Evolutionary conservation across 768 basidiomycete species (phyloP), one percentile per base, ranked within the genome.

Genomic region (Sutorius australiensis): DNA sequence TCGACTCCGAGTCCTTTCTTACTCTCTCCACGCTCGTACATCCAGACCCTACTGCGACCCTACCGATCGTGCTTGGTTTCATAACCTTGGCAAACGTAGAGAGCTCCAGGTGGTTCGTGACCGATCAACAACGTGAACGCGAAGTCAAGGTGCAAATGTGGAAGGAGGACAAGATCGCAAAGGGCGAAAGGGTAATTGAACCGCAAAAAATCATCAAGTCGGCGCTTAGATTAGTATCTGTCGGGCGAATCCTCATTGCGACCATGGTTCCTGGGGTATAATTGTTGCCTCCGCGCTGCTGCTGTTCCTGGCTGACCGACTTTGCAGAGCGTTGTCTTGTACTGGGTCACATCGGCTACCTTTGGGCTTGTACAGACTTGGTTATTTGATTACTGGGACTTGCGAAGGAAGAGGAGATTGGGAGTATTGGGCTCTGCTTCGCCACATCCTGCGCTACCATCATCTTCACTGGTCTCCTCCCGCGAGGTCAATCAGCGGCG

Each of bases 61-160:
- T 92, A 1, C 90, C 90, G 3, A 82, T 92, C 46, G 70, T 80
- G 3, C 74, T 91, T 19, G 90, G 90, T 7, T 67, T 91, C 42
- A 65, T 89, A 37, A 89, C 87, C 10, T 75, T 92, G 74, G 86
- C 85, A 2, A 91, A 90, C 57, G 85, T 89, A 11, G 90, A 92
- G 63, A 83, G 86, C 8, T 79, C 83, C 33, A 80, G 80, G 37
- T 90, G 87, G 89, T 79, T 90, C 54, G 74, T 84, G 72, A 80
- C 77, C 31, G 75, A 82, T 5, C 78, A 77, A 14, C 80, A 82
- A 56, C 76, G 75, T 36, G 76, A 80, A 61, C 78, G 77, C 38
- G 71, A 77, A 50, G 75, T 74, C 49, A 68, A 72, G 34, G 72
- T 77, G 31, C 76, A 80, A 56, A 73, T 77, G 53, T 72, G 75